phyloP scores from a whole-genome alignment of 176 grass and related monocot species.

The Poa annua region DNA sequence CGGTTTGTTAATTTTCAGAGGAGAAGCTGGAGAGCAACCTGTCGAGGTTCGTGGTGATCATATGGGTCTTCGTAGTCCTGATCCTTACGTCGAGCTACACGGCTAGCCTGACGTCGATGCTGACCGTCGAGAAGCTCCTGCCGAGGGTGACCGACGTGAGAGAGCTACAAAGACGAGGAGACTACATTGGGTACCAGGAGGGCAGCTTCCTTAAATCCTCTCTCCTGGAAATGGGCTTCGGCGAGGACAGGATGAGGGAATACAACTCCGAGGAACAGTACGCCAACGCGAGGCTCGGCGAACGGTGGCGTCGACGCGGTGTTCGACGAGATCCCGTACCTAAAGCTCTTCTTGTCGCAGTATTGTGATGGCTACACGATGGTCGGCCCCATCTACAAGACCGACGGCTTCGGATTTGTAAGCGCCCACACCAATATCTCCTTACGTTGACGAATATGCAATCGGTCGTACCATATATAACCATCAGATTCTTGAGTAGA shows the following conservation, averaged over 20 bases:
- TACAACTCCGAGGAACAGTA: slow-evolving; percentile 54
- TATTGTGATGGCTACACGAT: slow-evolving; percentile 58
- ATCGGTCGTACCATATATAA: too few relatives aligned
- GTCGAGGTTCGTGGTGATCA: slow-evolving; percentile 65
- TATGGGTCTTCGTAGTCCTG: slow-evolving; percentile 90
- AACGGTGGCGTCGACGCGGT: slow-evolving; percentile 65
- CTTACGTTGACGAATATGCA: neutral
- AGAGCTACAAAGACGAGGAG: slow-evolving; percentile 52
- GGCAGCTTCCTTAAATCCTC: slow-evolving; percentile 50
- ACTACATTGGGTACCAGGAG: slow-evolving; percentile 61
- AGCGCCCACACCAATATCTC: neutral
- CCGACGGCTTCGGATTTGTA: slow-evolving; percentile 78
- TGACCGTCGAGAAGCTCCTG: slow-evolving; percentile 69
- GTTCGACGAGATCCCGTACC: slow-evolving; percentile 87
- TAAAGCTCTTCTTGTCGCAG: slow-evolving; percentile 66
- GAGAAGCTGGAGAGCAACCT: slow-evolving; percentile 94
- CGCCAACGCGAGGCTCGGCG: slow-evolving; percentile 53
- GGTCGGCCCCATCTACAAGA: slow-evolving; percentile 62
- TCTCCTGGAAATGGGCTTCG: slow-evolving; percentile 44
- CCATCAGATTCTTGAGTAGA: too few relatives aligned
- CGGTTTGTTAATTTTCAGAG: slow-evolving; percentile 40
- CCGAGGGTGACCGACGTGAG: slow-evolving; percentile 65
- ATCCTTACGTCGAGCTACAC: slow-evolving; percentile 65
- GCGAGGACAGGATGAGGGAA: slow-evolving; percentile 32
- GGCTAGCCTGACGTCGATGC: slow-evolving; percentile 1